phyloP scores from a whole-genome alignment of 2,329 filamentous ascomycete genomes.

The Neofusicoccum parvum region DNA sequence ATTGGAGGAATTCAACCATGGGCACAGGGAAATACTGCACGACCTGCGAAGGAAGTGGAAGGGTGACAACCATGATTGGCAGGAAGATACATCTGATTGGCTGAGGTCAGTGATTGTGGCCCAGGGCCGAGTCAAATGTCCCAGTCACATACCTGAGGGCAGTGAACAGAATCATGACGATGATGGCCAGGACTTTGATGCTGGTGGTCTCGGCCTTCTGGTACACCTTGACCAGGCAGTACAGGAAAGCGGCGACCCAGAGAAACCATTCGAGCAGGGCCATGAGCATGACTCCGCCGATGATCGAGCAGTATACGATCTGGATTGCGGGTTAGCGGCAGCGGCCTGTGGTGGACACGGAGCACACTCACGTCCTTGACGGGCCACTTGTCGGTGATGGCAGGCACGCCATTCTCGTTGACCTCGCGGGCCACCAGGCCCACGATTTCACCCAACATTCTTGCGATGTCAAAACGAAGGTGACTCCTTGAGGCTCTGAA shows the following conservation, averaged over 20 bases:
- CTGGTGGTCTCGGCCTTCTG: slow-evolving; percentile 88
- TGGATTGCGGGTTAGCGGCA: slow-evolving; percentile 48
- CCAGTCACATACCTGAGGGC: background rate
- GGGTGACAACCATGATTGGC: slow-evolving; percentile 90
- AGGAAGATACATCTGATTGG: slow-evolving; percentile 73
- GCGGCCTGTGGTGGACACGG: slow-evolving; percentile 43
- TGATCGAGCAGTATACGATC: slow-evolving; percentile 46
- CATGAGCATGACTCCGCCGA: slow-evolving; percentile 79
- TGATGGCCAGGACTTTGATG: slow-evolving; percentile 73
- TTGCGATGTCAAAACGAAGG: background rate
- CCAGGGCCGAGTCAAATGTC: background rate
- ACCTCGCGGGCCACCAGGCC: slow-evolving; percentile 27
- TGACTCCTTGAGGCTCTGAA: background rate
- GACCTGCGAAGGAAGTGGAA: slow-evolving; percentile 76
- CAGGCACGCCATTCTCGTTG: slow-evolving; percentile 30
- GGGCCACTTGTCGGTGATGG: slow-evolving; percentile 42
- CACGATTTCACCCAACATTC: slow-evolving; percentile 14
- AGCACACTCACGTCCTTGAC: slow-evolving; percentile 43
- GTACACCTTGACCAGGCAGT: slow-evolving; percentile 87
- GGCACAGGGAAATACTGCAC: slow-evolving; percentile 69
- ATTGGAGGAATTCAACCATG: slow-evolving; percentile 76
- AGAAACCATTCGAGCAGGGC: slow-evolving; percentile 92
- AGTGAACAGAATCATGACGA: slow-evolving; percentile 72
- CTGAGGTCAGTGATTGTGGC: slow-evolving; percentile 25
- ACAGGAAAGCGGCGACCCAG: slow-evolving; percentile 91